Evolutionary conservation across 768 basidiomycete genomes (phyloP), one percentile per base, ranked within the genome.

Genomic region (Serendipita indica): DNA sequence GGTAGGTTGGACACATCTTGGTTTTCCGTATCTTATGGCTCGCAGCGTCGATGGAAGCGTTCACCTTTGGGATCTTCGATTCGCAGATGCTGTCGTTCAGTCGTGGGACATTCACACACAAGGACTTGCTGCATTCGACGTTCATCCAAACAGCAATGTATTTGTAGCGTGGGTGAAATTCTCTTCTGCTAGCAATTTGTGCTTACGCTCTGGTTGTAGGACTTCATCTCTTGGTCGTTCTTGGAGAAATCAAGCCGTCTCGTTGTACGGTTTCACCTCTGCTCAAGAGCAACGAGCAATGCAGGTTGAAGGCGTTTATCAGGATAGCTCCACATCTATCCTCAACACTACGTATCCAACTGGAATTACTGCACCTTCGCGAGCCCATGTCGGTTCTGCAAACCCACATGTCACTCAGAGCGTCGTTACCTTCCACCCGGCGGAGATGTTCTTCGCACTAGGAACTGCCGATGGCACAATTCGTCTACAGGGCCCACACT

Each of bases 31-130:
- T 58, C 4, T 16, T 7, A 37, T 34, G 37, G 46, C 57, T 41
- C 37, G 14, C 64, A 97, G 96, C 65, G 69, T 89, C 67, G 86
- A 89, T 65, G 96, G 96, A 0, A 82, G 88, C 64, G 84, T 96
- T 39, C 86, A 86, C 65, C 70, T 98, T 6, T 98, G 92, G 84
- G 96, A 99, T 69, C 72, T 87, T 30, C 82, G 96, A 58, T 76
- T 78, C 3, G 67, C 73, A 2, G 80, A 85, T 41, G 70, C 69
- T 30, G 77, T 88, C 3, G 66, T 79, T 12, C 74, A 80, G 52
- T 77, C 78, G 35, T 82, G 86, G 77, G 76, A 84, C 35, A 67
- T 80, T 22, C 80, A 84, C 63, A 77, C 79, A 1, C 71, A 80
- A 30, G 91, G 92, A 7, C 73, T 97, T 46, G 80, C 88, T 7